Evolutionary conservation across 2,329 filamentous ascomycete genomes (phyloP).

Genomic region (Dactylellina parvicollis): DNA sequence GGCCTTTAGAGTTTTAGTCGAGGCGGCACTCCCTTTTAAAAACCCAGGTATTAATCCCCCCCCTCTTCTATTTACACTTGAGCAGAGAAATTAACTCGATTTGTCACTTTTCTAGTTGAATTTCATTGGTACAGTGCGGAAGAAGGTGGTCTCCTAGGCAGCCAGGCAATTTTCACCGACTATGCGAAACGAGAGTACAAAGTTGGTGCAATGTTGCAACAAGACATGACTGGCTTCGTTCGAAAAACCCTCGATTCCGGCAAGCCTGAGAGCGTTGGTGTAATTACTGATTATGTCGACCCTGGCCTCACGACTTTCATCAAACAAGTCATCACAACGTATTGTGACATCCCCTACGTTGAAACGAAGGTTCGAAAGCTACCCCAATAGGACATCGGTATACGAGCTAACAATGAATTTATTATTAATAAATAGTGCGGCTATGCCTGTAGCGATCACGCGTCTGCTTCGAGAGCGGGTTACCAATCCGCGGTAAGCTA

Average conservation of each 20-base stretch:
- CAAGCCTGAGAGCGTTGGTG: conserved; percentile 83
- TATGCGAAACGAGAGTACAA: conserved; percentile 79
- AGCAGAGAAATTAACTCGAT: conserved; percentile 18
- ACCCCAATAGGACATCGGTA: neutral
- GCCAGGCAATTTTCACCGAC: conserved; percentile 84
- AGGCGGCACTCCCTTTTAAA: conserved; percentile 60
- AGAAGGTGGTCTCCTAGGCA: conserved; percentile 85
- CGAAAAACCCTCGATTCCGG: conserved; percentile 84
- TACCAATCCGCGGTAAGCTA: conserved; percentile 68
- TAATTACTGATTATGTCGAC: conserved; percentile 93
- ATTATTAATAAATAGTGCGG: conserved; percentile 67
- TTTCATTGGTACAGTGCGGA: conserved; percentile 97
- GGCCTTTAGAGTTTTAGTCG: conserved; percentile 81
- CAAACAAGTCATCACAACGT: conserved; percentile 83
- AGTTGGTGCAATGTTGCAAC: conserved; percentile 96
- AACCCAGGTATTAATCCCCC: conserved; percentile 35
- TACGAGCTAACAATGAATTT: neutral
- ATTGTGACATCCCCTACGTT: conserved; percentile 87
- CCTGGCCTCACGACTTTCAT: conserved; percentile 84
- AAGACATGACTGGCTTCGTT: conserved; percentile 95
- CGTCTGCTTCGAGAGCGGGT: conserved; percentile 73
- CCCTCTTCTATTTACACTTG: neutral
- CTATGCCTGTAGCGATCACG: conserved; percentile 74
- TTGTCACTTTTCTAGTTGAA: conserved; percentile 79
- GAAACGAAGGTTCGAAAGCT: conserved; percentile 67